phyloP scores from a whole-genome alignment of 106 monocot genomes.

The Cymbidium sinense region DNA sequence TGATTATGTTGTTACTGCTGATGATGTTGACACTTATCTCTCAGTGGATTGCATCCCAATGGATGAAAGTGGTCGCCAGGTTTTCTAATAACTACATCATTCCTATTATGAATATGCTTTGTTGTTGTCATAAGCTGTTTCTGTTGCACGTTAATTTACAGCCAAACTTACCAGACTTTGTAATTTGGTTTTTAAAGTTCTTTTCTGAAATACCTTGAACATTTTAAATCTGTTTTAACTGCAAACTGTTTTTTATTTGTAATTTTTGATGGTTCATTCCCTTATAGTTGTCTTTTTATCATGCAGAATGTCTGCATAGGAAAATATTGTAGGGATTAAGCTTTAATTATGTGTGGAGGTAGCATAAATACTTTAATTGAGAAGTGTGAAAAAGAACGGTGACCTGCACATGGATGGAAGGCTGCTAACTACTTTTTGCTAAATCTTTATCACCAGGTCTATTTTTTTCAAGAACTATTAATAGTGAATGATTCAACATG shows the following conservation, averaged over 20 bases:
- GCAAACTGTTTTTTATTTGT: background rate
- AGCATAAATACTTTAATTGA: background rate
- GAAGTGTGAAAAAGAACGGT: too few species aligned
- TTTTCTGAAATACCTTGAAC: background rate
- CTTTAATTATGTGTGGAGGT: background rate
- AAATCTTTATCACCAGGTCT: background rate
- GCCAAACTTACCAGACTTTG: background rate
- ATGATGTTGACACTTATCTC: slow-evolving; percentile 83
- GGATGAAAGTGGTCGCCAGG: slow-evolving; percentile 82
- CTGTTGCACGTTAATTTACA: background rate
- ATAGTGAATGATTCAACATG: background rate
- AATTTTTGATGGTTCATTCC: background rate
- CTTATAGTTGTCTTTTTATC: background rate
- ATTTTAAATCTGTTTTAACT: background rate
- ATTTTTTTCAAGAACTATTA: background rate
- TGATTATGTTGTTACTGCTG: slow-evolving; percentile 85
- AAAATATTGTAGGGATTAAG: too few species aligned
- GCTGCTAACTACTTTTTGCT: background rate
- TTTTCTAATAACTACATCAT: slow-evolving; percentile 14
- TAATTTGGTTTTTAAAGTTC: background rate
- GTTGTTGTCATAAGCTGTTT: background rate
- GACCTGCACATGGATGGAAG: too few species aligned
- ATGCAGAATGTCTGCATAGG: background rate
- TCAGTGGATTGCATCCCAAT: slow-evolving; percentile 89
- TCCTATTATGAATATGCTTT: background rate